These are phyloP conservation scores for Pleurostoma richardsiae DNA, from an alignment of 2,329 filamentous ascomycete species.

Conservation along the genomic window DNA sequence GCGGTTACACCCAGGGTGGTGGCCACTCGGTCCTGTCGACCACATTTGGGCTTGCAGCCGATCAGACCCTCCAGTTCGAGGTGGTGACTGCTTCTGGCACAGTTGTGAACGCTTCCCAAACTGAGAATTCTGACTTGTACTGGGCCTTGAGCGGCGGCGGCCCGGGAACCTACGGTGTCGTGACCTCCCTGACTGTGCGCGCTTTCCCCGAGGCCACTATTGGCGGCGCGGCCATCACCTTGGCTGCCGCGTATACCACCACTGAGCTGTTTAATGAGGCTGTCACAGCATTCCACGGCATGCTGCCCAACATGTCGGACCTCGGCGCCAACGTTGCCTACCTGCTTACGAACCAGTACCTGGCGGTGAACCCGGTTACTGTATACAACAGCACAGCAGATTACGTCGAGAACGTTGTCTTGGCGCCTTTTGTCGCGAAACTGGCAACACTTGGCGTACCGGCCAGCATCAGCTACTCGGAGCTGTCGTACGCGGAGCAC, in stretches of 20 bases:
- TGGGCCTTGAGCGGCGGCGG: conserved; percentile 43
- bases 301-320: conserved; percentile 16
- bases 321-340: conserved; percentile 17
- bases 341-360: conserved; percentile 10
- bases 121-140: conserved; percentile 38
- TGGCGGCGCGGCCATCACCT: conserved; percentile 12
- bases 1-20: conserved; percentile 42
- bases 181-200: conserved; percentile 17
- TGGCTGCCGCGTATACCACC: conserved; percentile 13
- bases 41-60: conserved; percentile 42
- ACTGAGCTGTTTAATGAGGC: conserved; percentile 12
- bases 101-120: conserved; percentile 31
- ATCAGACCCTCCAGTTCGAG: conserved; percentile 41
- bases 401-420: conserved; percentile 18
- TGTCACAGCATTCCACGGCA: conserved; percentile 15
- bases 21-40: conserved; percentile 48
- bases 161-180: conserved; percentile 26
- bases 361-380: conserved; percentile 17
- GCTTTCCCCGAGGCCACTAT: conserved; percentile 12
- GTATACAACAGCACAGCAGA: conserved; percentile 19
- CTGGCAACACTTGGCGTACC: conserved; percentile 18
- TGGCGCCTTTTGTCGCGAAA: conserved; percentile 22
- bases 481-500: conserved; percentile 23
- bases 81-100: conserved; percentile 39
- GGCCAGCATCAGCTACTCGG: conserved; percentile 14